Base-by-base conservation (phyloP, 768 basidiomycete species). In the Suillus subaureus region DNA sequence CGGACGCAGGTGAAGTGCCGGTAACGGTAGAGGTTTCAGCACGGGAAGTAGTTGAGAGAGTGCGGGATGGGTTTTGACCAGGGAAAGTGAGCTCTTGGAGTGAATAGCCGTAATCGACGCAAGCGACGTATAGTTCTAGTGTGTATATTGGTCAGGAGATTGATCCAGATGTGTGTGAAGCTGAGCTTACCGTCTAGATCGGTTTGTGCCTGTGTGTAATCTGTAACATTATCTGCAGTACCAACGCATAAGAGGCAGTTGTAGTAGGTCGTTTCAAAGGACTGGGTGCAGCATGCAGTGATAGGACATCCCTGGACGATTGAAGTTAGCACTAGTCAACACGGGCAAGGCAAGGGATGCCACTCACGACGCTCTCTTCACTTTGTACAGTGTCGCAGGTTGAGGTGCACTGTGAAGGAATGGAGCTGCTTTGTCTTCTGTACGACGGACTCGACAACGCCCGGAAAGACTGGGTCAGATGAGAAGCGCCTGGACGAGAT, bases 231-330 rank as follows among this genome's bases (percentile, higher is more conserved):
- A 31, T 70, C 33, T 3, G 75, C 72, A 3, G 62, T 26, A 9
- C 76, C 81, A 37, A 80, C 71, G 63, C 84, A 85, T 6, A 71
- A 43, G 67, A 83, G 71, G 66, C 84, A 85, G 55, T 78, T 71
- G 72, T 77, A 83, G 69, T 80, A 83, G 6, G 66, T 62, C 0
- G 69, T 73, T 66, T 81, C 78, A 64, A 84, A 85, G 6, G 66
- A 67, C 13, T 73, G 64, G 5, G 79, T 74, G 69, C 84, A 85
- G 63, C 84, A 85, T 28, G 69, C 65, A 1, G 70, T 70, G 42
- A 66, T 52, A 4, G 75, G 75, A 23, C 76, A 77, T 63, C 72
- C 74, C 75, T 78, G 35, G 37, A 21, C 4, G 28, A 39, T n/a
- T n/a, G n/a, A 12, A 7, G 16, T 67, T 62, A 64, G 33, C 42